Conservation (phyloP, 169 alveolate genomes). For the Cryptosporidium andersoni region DNA sequence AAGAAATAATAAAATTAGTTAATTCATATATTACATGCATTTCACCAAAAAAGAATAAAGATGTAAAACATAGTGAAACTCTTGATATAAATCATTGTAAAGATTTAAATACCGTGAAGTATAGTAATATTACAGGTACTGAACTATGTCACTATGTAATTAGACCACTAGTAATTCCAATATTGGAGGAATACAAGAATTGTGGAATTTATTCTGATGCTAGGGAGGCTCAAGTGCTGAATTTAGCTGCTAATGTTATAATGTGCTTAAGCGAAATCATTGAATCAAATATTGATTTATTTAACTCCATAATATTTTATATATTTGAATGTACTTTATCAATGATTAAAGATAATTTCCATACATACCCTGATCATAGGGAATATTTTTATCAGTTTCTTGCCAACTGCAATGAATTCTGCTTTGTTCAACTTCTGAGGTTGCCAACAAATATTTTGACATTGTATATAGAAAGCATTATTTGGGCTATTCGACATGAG, state of each 20-base stretch:
- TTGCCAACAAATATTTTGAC: slow-evolving; percentile 84
- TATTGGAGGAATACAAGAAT: slow-evolving; percentile 45
- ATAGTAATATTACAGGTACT: slow-evolving; percentile 57
- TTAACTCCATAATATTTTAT: slow-evolving; percentile 84
- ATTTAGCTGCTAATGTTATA: slow-evolving; percentile 23
- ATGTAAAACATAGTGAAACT: slow-evolving; percentile 26
- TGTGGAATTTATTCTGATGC: slow-evolving; percentile 31
- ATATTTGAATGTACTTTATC: slow-evolving; percentile 86
- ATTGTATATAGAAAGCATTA: slow-evolving; percentile 83
- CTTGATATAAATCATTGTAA: slow-evolving; percentile 32
- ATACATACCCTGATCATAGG: slow-evolving; percentile 90
- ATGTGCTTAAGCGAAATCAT: slow-evolving; percentile 52
- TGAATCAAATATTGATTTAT: slow-evolving; percentile 73
- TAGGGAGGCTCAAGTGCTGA: slow-evolving; percentile 49
- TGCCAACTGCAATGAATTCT: slow-evolving; percentile 82
- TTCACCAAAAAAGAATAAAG: slow-evolving; percentile 52
- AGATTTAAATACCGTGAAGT: slow-evolving; percentile 22
- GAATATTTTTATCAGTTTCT: slow-evolving; percentile 85
- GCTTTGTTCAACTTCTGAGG: slow-evolving; percentile 80
- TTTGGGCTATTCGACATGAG: slow-evolving; percentile 91
- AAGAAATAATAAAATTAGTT: slow-evolving; percentile 42
- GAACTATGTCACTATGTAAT: slow-evolving; percentile 51
- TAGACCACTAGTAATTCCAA: slow-evolving; percentile 38
- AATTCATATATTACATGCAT: slow-evolving; percentile 49
- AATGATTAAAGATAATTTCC: slow-evolving; percentile 89